These are phyloP conservation scores for Psophocarpus tetragonolobus DNA, from an alignment of 306 rosid genomes.

Conservation along the genomic window DNA sequence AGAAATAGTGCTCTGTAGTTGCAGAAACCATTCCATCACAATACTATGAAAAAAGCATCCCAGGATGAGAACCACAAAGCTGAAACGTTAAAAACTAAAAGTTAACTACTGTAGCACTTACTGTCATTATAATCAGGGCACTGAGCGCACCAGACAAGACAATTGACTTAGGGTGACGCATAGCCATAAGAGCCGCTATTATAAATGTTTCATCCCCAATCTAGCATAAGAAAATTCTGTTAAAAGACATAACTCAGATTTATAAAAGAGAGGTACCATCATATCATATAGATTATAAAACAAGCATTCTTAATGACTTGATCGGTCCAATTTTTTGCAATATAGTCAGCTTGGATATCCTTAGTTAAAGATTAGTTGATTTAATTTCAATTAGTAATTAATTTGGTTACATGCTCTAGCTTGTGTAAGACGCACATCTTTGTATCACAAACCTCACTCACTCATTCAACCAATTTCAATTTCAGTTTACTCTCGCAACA, in stretches of 20 bases:
- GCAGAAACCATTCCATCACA: conserved; percentile 27
- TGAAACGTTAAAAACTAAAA: not conserved
- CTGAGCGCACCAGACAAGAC: conserved; percentile 91
- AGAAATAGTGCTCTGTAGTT: conserved; percentile 26
- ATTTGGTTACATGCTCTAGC: not conserved
- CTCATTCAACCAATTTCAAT: not conserved
- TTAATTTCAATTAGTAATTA: not conserved
- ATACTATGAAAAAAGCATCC: conserved; percentile 30
- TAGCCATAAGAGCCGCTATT: conserved; percentile 99
- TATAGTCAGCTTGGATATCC: not conserved
- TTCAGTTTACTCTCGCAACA: not conserved
- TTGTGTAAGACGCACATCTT: not conserved
- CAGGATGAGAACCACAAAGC: conserved; percentile 27
- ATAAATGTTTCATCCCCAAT: conserved; percentile 99
- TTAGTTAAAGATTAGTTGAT: not conserved
- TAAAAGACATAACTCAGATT: conserved; percentile 20
- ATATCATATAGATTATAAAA: too few relatives aligned
- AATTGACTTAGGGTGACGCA: conserved; percentile 98
- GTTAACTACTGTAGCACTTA: conserved; percentile 35
- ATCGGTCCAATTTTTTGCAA: not conserved
- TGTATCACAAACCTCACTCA: not conserved
- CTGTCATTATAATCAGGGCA: conserved; percentile 94
- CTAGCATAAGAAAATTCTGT: conserved; percentile 55
- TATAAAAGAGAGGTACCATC: conserved; percentile 13
- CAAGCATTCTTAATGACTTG: conserved; percentile 17